phyloP scores from a whole-genome alignment of 2,329 filamentous ascomycete genomes.

The Epichloe uncinata region DNA sequence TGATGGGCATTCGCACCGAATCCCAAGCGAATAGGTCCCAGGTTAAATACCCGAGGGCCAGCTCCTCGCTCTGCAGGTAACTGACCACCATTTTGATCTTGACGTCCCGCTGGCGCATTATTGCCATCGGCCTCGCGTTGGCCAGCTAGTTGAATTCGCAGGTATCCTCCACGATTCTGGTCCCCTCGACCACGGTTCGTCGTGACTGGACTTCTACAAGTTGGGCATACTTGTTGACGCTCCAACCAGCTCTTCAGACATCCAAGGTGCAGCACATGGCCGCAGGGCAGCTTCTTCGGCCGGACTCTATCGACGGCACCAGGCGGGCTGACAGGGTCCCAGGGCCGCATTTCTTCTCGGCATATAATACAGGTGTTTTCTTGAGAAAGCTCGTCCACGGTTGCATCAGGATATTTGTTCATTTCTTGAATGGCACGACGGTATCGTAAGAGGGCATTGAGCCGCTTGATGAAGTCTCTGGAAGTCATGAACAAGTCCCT shows the following conservation, averaged over 20 bases:
- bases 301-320: conserved; percentile 71
- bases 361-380: conserved; percentile 98
- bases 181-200: conserved; percentile 15
- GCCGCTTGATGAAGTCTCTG: conserved; percentile 76
- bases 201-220: conserved; percentile 68
- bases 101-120: conserved; percentile 6
- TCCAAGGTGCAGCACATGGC: conserved; percentile 86
- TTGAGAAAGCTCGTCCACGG: conserved; percentile 64
- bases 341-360: conserved; percentile 85
- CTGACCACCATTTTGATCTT: conserved; percentile 8
- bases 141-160: conserved; percentile 17
- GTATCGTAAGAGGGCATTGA: conserved; percentile 82
- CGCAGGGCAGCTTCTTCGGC: conserved; percentile 92
- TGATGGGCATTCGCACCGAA: conserved; percentile 61
- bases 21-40: conserved; percentile 63
- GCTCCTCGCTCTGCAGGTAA: conserved; percentile 12
- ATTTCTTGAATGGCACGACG: conserved; percentile 86
- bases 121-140: conserved; percentile 5
- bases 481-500: conserved; percentile 90
- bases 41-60: conserved; percentile 50
- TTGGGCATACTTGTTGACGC: conserved; percentile 92
- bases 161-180: conserved; percentile 15
- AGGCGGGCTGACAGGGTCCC: conserved; percentile 44
- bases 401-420: conserved; percentile 89
- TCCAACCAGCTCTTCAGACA: conserved; percentile 96